Evolutionary conservation across 225 moss, liverwort and hornwort species (phyloP).

Genomic region (Thuidium tamariscinum): DNA sequence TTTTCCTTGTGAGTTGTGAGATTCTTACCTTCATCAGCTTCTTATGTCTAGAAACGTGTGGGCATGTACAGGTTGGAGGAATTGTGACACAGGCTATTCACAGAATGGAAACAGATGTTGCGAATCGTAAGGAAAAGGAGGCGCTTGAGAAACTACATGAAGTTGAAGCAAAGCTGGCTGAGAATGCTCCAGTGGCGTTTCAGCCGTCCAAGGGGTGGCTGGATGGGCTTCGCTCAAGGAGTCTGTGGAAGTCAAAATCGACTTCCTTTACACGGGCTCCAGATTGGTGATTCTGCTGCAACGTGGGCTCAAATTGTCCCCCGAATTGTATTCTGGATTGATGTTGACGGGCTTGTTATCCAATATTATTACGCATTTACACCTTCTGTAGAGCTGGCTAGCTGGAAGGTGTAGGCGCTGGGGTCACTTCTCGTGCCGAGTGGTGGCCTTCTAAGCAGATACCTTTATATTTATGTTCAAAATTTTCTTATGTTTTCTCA

Average conservation of each 20-base stretch:
- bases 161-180: constrained; percentile 8
- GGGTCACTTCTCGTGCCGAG: background rate
- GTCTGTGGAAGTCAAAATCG: constrained; percentile 66
- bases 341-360: background rate
- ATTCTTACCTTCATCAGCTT: background rate
- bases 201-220: constrained; percentile 29
- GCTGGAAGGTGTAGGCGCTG: background rate
- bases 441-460: background rate
- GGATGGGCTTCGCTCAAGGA: constrained; percentile 36
- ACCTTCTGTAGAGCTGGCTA: background rate
- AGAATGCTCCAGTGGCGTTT: background rate
- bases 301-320: background rate
- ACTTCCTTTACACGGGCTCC: constrained; percentile 72
- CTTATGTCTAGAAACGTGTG: background rate
- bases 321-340: background rate
- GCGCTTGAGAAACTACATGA: constrained; percentile 18
- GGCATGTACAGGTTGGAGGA: constrained; percentile 13
- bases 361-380: background rate
- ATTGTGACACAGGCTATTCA: constrained; percentile 39
- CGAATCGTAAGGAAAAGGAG: constrained; percentile 25
- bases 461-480: background rate
- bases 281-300: constrained; percentile 35
- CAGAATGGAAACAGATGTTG: constrained; percentile 40
- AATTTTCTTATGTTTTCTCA: background rate
- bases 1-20: background rate